Percentiles rank a stretch among this genome's conserved stretches.
phyloP scores from a whole-genome alignment of 805 yeast genomes.

The Diddensiella santjacobensis region DNA sequence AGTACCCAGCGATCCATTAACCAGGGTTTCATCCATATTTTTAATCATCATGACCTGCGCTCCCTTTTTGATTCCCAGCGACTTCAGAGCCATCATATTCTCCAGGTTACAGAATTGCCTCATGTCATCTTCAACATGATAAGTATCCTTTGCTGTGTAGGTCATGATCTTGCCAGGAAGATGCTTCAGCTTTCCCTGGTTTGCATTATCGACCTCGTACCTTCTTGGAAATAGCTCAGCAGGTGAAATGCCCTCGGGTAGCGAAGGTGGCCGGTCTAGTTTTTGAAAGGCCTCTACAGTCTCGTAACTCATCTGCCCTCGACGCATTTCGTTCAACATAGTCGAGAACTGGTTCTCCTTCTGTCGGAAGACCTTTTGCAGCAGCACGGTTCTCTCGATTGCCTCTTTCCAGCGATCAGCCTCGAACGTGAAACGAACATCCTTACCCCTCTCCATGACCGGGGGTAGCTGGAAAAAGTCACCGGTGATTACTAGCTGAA shows the following conservation, averaged over 20 bases:
- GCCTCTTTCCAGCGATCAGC: constrained; percentile 63
- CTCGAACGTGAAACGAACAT: constrained; percentile 66
- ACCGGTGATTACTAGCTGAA: constrained; percentile 86
- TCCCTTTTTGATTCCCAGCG: constrained; percentile 64
- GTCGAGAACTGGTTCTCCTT: constrained; percentile 67
- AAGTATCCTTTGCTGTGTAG: constrained; percentile 49
- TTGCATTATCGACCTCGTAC: constrained; percentile 77
- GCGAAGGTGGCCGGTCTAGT: constrained; percentile 52
- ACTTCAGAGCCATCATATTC: constrained; percentile 66
- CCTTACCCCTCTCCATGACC: constrained; percentile 40
- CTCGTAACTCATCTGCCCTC: constrained; percentile 56
- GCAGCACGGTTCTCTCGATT: constrained; percentile 60
- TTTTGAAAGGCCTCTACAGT: constrained; percentile 47
- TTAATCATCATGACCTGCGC: constrained; percentile 95
- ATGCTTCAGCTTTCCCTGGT: constrained; percentile 45
- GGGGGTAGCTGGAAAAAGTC: constrained; percentile 97
- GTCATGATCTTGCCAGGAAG: constrained; percentile 46
- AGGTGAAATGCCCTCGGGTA: constrained; percentile 77
- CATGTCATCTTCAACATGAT: constrained; percentile 23
- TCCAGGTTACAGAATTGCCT: constrained; percentile 43
- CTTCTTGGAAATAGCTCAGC: constrained; percentile 88
- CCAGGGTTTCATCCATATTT: constrained; percentile 70
- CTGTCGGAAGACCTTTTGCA: constrained; percentile 85
- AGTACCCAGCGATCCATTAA: constrained; percentile 87
- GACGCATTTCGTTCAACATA: constrained; percentile 75